Base-by-base conservation (phyloP, 371 early-diverging fungal genomes). In the Apophysomyces variabilis region DNA sequence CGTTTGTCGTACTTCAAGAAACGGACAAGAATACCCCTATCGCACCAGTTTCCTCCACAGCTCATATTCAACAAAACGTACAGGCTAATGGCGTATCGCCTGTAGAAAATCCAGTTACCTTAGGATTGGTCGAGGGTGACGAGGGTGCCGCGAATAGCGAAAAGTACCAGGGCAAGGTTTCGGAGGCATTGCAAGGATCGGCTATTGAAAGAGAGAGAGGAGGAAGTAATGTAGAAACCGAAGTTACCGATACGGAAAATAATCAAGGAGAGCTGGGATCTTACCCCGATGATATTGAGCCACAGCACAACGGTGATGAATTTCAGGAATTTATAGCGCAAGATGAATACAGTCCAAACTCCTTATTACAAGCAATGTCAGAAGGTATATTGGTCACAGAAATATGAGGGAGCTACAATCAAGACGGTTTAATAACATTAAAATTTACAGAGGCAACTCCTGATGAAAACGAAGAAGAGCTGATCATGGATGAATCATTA, bases 401-500 rank as follows among this genome's bases (percentile, higher is more conserved):
- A 21, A 12, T 18, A 44, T 60, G n/a, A 16, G 18, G 39, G 32
- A 26, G 3, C 32, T 26, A 26, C 32, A 26, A 26, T 26, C 32
- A 26, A 26, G 32, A 26, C 32, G 32, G 3, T 3, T 26, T 9
- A 21, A 21, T 43, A 39, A 59, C 41, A 11, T 9, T 67, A 13
- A 3, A 13, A 50, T 21, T 21, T 14, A 37, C 61, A 64, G 67
- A 71, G 58, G 62, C 62, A 21, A 37, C 64, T 61, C 70, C 70
- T 4, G 77, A 82, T 59, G 85, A 85, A 41, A 44, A 74, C 54
- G 81, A 85, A 54, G 83, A 83, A 36, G 79, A 79, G 50, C 54
- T 79, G 37, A 46, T 82, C 18, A 67, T 77, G 56, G 82, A 80
- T 69, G 84, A 82, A 37, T 69, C 79, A 18, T 46, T 83, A 61